Evolutionary conservation across 345 rosid species (phyloP).

Genomic region (Bruguiera gymnorhiza): DNA sequence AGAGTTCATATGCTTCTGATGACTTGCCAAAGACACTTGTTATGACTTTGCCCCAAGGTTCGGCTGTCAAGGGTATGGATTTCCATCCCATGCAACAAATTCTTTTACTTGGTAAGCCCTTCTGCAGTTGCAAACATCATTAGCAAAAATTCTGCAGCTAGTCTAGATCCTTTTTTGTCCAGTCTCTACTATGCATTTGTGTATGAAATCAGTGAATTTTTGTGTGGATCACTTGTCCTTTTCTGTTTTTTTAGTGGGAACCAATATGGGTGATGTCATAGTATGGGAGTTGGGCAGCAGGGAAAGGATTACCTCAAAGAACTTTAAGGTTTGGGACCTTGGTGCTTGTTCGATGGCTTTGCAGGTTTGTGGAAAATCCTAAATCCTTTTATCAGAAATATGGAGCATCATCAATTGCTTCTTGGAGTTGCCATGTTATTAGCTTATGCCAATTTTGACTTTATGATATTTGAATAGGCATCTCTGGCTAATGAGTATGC

Average conservation of each 20-base stretch:
- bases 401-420: not conserved
- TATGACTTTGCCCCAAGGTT: constrained; percentile 42
- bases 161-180: not conserved
- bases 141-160: not conserved
- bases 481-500: constrained; percentile 53
- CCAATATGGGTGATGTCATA: constrained; percentile 44
- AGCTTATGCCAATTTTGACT: constrained; percentile 2
- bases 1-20: constrained; percentile 65
- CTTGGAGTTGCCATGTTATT: constrained; percentile 4
- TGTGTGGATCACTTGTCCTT: not conserved
- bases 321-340: constrained; percentile 50
- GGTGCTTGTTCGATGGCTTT: constrained; percentile 30
- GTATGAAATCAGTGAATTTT: not conserved
- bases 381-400: not conserved
- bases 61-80: constrained; percentile 54
- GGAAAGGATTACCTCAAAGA: constrained; percentile 38
- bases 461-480: constrained; percentile 37
- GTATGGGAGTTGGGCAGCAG: constrained; percentile 46
- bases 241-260: constrained; percentile 38
- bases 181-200: not conserved
- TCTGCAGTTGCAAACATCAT: not conserved
- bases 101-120: constrained; percentile 36
- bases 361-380: constrained; percentile 29
- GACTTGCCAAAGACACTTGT: constrained; percentile 74
- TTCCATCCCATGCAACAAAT: constrained; percentile 51